These are phyloP conservation scores for Carallia brachiata DNA, from an alignment of 345 rosid genomes.

Conservation along the genomic window DNA sequence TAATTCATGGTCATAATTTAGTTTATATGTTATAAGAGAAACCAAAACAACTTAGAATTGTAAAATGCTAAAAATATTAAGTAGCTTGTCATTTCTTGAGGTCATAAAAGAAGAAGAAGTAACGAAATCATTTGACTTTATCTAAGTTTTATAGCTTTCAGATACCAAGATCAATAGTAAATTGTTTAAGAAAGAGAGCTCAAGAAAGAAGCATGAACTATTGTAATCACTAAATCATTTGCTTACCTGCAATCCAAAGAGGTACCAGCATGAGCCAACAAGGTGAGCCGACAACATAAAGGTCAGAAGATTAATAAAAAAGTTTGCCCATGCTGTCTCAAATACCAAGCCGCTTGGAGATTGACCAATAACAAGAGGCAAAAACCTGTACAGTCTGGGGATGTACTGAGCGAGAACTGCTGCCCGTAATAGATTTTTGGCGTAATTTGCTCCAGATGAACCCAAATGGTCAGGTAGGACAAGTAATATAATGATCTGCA, in stretches of 20 bases:
- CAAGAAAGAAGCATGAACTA: not conserved
- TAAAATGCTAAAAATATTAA: too few species aligned
- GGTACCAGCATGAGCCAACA: slow-evolving; percentile 87
- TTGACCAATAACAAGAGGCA: slow-evolving; percentile 73
- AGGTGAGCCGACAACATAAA: slow-evolving; percentile 72
- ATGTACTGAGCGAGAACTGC: slow-evolving; percentile 68
- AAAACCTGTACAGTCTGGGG: slow-evolving; percentile 68
- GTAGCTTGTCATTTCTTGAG: too few species aligned
- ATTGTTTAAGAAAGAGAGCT: not conserved
- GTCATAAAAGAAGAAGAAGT: too few species aligned
- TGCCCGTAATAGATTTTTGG: slow-evolving; percentile 57
- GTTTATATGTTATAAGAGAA: too few species aligned
- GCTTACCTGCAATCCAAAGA: slow-evolving; percentile 76
- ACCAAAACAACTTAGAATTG: too few species aligned
- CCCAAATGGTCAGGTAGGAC: slow-evolving; percentile 42
- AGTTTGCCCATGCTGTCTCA: slow-evolving; percentile 89
- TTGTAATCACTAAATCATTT: not conserved
- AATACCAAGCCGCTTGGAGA: slow-evolving; percentile 71
- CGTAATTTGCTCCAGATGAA: slow-evolving; percentile 55
- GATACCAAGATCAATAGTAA: not conserved
- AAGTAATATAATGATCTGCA: slow-evolving; percentile 55
- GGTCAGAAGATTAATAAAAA: slow-evolving; percentile 75
- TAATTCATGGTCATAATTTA: too few species aligned
- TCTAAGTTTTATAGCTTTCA: not conserved
- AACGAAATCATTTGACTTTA: too few species aligned